Evolutionary conservation across 148 eudicot species (phyloP).

Genomic region (Nepenthes mirabilis): DNA sequence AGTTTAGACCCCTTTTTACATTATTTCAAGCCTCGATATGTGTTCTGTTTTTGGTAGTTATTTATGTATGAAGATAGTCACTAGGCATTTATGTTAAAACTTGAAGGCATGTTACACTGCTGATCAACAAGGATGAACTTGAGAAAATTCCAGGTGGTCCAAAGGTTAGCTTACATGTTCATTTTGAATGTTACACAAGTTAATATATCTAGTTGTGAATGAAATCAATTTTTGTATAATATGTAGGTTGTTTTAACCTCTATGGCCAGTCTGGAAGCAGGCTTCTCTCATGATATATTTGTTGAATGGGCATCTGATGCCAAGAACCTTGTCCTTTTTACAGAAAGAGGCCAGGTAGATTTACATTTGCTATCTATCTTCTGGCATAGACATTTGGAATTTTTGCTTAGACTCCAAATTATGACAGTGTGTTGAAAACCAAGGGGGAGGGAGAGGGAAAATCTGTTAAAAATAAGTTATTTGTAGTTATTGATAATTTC

Average conservation of each 20-base stretch:
- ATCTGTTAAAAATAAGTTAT: too few species aligned
- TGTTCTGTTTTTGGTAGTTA: not conserved
- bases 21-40: not conserved
- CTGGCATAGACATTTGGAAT: not conserved
- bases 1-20: not conserved
- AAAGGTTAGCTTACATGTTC: constrained; percentile 39
- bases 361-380: not conserved
- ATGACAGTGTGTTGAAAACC: too few species aligned
- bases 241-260: constrained; percentile 86
- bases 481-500: too few species aligned
- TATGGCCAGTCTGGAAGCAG: constrained; percentile 94
- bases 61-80: constrained; percentile 7
- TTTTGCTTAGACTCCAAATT: not conserved
- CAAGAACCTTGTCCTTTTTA: constrained; percentile 85
- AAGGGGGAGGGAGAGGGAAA: too few species aligned
- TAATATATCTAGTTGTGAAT: not conserved
- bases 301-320: constrained; percentile 93
- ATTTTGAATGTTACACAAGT: not conserved
- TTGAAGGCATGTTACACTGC: constrained; percentile 73
- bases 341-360: constrained; percentile 94
- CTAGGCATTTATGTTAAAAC: constrained; percentile 10
- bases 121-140: constrained; percentile 71
- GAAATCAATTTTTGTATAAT: constrained; percentile 3
- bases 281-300: constrained; percentile 90
- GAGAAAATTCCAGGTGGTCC: constrained; percentile 88